Evolutionary conservation across 306 rosid species (phyloP), one percentile per base, ranked within the genome.

Genomic region (Castanea sativa): DNA sequence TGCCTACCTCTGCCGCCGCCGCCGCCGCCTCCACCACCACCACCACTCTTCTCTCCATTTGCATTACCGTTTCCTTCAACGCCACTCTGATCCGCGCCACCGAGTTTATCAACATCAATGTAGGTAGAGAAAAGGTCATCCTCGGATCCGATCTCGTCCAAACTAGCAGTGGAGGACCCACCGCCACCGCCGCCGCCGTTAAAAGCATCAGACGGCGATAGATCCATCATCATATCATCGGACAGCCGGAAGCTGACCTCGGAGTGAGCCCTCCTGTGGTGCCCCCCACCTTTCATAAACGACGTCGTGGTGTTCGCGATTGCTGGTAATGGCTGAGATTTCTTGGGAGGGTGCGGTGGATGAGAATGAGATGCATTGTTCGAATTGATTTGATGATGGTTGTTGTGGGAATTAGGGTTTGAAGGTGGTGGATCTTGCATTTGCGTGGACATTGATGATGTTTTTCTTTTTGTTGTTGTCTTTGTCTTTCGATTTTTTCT

Each of bases 111-210:
- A 4, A 96, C 90, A 82, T 93, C 98, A 85, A 96, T 93, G 93
- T 96, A 96, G 76, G 99, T 93, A 23, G 94, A 90, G 87, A 96
- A 96, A 3, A 96, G 90, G 86, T 96, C 98, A 52, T 91, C 99
- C 69, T 96, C 99, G 68, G 98, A 94, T 85, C 97, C 97, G 90
- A 92, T 88, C 92, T 94, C 98, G 74, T 91, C 99, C 12, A 89
- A 70, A 78, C 96, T 92, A 4, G 96, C 93, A 9, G 97, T 89
- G 14, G 97, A 91, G 9, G 96, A 94, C 13, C 97, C 98, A 4
- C 91, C 72, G 0, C 71, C 69, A 5, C 69, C 11, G 0, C 41
- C 27, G 2, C 72, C 72, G 4, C 51, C 97, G 75, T 85, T 87
- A 69, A 93, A 86, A 79, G 92, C 97, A 91, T 95, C 94, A 25